Percentiles rank a stretch among this genome's conserved stretches.
These are phyloP conservation scores for Citrus unshiu DNA, from an alignment of 345 rosid genomes.

Conservation along the genomic window DNA sequence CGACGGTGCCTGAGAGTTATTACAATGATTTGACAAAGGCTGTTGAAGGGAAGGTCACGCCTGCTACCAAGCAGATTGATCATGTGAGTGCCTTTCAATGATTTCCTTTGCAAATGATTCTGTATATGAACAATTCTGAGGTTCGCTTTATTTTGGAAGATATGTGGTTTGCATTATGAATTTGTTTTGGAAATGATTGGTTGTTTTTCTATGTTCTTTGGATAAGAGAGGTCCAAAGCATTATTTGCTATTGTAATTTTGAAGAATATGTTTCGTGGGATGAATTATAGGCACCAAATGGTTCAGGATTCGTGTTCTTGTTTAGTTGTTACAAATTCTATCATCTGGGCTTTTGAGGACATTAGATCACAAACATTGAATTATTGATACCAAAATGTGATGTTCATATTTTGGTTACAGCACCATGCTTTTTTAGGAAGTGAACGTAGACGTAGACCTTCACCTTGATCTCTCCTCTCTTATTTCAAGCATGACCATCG, in stretches of 20 bases:
- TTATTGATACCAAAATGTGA: neutral
- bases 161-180: neutral
- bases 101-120: neutral
- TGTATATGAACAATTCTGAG: neutral
- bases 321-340: neutral
- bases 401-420: neutral
- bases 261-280: neutral
- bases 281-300: neutral
- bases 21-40: conserved; percentile 82
- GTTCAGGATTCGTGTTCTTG: neutral
- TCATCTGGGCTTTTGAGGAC: neutral
- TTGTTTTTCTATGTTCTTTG: neutral
- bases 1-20: conserved; percentile 96
- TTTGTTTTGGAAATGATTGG: neutral
- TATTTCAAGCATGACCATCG: neutral
- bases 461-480: neutral
- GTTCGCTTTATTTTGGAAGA: neutral
- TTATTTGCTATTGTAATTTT: neutral
- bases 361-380: neutral
- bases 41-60: conserved; percentile 88
- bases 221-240: conserved; percentile 2
- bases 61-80: conserved; percentile 96
- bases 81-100: conserved; percentile 61
- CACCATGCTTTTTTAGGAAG: neutral
- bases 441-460: neutral